Conservation (phyloP, 2,329 filamentous ascomycete species). For the Neurospora crassa region DNA sequence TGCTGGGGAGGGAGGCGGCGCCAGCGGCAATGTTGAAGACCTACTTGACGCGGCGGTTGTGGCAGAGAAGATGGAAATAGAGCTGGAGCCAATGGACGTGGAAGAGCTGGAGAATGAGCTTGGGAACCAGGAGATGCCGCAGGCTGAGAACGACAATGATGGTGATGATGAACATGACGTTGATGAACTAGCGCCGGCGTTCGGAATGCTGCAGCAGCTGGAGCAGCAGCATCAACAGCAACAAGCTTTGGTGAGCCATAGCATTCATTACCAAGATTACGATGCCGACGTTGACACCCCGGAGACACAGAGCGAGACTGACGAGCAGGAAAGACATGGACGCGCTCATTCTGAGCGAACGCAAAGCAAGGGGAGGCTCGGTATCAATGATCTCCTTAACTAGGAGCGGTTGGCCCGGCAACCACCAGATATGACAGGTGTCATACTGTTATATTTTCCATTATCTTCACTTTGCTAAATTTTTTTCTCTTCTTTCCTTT, state of each 20-base stretch:
- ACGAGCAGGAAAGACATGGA: not conserved
- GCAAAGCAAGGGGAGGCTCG: not conserved
- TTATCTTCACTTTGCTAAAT: not conserved
- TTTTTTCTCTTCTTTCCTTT: not conserved
- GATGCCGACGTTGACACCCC: not conserved
- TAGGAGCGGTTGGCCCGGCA: not conserved
- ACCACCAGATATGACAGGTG: not conserved
- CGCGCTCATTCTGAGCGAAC: not conserved
- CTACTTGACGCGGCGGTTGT: not conserved
- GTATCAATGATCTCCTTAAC: not conserved
- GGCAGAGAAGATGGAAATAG: not conserved
- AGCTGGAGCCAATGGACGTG: not conserved
- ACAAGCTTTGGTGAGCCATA: not conserved
- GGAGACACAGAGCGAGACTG: not conserved
- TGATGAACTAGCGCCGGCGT: not conserved
- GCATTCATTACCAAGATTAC: not conserved
- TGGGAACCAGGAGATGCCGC: not conserved
- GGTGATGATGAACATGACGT: not conserved
- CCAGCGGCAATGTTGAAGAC: not conserved
- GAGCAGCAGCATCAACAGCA: not conserved
- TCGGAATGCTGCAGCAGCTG: not conserved
- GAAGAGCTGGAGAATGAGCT: not conserved
- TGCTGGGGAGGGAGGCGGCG: too few relatives aligned
- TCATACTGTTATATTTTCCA: not conserved
- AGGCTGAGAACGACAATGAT: not conserved